phyloP scores from a whole-genome alignment of 345 rosid genomes.

The Eucalyptus globulus region DNA sequence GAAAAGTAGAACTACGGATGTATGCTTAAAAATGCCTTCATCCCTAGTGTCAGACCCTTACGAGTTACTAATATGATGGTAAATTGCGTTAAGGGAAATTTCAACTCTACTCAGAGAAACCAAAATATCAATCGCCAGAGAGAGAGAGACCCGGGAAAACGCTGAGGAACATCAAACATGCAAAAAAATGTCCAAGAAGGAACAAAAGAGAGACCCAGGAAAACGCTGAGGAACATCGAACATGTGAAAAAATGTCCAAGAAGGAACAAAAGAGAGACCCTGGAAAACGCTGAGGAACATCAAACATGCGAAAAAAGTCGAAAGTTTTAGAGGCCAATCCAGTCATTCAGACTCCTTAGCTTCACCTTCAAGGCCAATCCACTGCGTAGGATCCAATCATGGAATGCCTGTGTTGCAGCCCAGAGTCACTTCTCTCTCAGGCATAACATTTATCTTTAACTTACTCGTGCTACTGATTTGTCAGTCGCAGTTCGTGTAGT shows the following conservation, averaged over 20 bases:
- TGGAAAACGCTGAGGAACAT: not conserved
- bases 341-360: not conserved
- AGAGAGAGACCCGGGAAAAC: not conserved
- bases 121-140: not conserved
- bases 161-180: too few species aligned
- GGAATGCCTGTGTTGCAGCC: slow-evolving; percentile 8
- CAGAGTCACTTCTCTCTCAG: slow-evolving; percentile 11
- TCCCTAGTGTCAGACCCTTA: not conserved
- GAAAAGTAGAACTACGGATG: not conserved
- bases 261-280: not conserved
- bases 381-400: not conserved
- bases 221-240: too few species aligned
- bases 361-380: not conserved
- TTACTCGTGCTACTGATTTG: not conserved
- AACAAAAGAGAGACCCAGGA: not conserved
- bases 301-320: not conserved
- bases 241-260: too few species aligned
- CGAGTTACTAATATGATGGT: not conserved
- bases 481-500: not conserved
- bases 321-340: not conserved
- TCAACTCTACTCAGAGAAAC: not conserved
- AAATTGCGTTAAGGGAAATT: not conserved
- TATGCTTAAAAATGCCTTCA: not conserved
- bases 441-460: slow-evolving; percentile 1
- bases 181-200: too few species aligned